These are phyloP conservation scores for Yamagishiella unicocca DNA, from an alignment of 139 green algal genomes.

Conservation along the genomic window DNA sequence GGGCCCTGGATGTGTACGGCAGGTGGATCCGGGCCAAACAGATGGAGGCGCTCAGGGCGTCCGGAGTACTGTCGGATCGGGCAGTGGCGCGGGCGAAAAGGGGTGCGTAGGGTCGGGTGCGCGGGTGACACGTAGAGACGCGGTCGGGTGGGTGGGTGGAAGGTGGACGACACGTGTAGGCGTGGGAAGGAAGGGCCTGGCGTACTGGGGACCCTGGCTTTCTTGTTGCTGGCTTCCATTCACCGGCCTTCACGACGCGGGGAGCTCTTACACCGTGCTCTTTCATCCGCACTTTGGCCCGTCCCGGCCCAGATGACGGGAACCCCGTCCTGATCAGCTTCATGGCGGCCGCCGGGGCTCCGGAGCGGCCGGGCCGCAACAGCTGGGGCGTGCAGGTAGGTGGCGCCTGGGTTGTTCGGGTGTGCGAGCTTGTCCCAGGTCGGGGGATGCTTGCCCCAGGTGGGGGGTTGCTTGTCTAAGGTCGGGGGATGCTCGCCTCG, in stretches of 20 bases:
- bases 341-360: conserved; percentile 30
- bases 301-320: background rate
- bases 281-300: background rate
- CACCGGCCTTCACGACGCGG: too few relatives aligned
- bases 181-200: too few relatives aligned
- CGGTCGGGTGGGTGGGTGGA: too few relatives aligned
- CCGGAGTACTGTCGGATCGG: background rate
- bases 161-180: too few relatives aligned
- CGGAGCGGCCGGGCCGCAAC: conserved; percentile 5
- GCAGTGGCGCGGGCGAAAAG: background rate
- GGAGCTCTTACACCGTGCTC: too few relatives aligned
- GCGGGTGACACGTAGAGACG: background rate
- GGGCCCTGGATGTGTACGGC: conserved; percentile 20
- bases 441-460: too few relatives aligned
- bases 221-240: too few relatives aligned
- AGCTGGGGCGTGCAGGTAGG: conserved; percentile 33
- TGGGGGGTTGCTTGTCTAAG: too few relatives aligned
- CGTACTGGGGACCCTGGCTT: too few relatives aligned
- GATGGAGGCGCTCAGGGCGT: background rate
- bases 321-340: conserved; percentile 33
- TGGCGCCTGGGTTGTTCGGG: background rate
- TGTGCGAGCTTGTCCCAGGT: background rate
- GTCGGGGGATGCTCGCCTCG: too few relatives aligned
- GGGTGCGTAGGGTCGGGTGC: background rate
- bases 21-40: conserved; percentile 20